Base-by-base conservation (phyloP, 2,329 filamentous ascomycete species). In the Cryphonectria parasitica region DNA sequence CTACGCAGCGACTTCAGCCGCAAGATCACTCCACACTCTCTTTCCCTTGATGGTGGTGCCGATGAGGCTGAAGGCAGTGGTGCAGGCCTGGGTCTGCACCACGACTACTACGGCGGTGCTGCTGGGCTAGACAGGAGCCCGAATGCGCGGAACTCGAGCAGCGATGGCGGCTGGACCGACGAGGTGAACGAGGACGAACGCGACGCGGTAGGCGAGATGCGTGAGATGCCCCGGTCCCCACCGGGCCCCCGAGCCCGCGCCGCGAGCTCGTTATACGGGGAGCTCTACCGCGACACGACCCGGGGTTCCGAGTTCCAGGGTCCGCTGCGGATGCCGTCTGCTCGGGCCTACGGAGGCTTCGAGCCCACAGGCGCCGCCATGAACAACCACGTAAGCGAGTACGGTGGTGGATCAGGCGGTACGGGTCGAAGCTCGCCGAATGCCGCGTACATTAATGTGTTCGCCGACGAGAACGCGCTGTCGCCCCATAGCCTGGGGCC, bases 1-100 rank as follows among this genome's bases (percentile, higher is more conserved):
- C 80, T 84, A 71, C 83, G 87, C 67, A 84, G 82, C 52, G 87
- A 89, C 75, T 89, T 89, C 74, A 84, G 86, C 56, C 85, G 83
- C 75, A 83, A 82, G 75, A 63, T 39, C 66, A 70, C 68, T 64
- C 68, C 68, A 64, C 73, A 71, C 70, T 63, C 72, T 63, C 61
- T 66, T 39, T 66, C 61, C 39, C 71, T 72, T 64, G 49, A 72
- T 67, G 63, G 60, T 41, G 45, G 62, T 39, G 68, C 64, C 54
- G 61, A 62, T 31, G 34, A 36, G 67, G 60, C 36, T 65, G 31
- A 54, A 71, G 64, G 66, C 72, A 65, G 22, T 17, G 58, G 13
- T 39, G 31, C n/a, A 7, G 41, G 39, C 61, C 11, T 28, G n/a
- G 34, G 69, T 64, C 70, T 63, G 58, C 52, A 64, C 22, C 66